phyloP scores from a whole-genome alignment of 495 filamentous ascomycete genomes.

The Paragyromitra xinjiangensis region DNA sequence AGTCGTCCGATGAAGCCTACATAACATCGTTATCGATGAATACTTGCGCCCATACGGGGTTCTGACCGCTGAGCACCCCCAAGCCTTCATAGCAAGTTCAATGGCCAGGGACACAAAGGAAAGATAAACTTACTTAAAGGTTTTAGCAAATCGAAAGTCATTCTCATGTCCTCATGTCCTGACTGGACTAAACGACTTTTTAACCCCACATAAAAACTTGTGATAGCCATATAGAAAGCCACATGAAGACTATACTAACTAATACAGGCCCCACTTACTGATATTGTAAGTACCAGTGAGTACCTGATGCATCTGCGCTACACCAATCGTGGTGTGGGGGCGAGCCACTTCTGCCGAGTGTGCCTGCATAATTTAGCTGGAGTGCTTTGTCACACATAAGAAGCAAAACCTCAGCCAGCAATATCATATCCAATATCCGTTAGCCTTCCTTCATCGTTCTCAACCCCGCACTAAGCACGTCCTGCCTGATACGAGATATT shows the following conservation, averaged over 20 bases:
- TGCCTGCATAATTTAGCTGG: slow-evolving; percentile 1
- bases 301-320: background rate
- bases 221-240: too few relatives aligned
- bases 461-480: background rate
- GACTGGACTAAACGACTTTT: too few relatives aligned
- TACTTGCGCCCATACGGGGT: background rate
- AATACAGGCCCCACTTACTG: background rate
- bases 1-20: background rate
- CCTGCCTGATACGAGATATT: too few relatives aligned
- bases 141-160: background rate
- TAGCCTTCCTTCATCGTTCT: background rate
- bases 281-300: background rate
- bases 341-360: background rate
- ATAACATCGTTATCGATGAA: slow-evolving; percentile 1
- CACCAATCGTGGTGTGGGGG: background rate
- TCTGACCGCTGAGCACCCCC: background rate
- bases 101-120: background rate
- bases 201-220: too few relatives aligned
- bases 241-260: background rate
- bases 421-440: background rate
- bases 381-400: background rate
- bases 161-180: background rate
- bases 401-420: background rate
- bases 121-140: slow-evolving; percentile 4
- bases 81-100: background rate